A percentile compares a stretch with the other conserved stretches of the same genome.
These are phyloP conservation scores for Grammothele lineata DNA, from an alignment of 768 basidiomycete species.

Conservation along the genomic window DNA sequence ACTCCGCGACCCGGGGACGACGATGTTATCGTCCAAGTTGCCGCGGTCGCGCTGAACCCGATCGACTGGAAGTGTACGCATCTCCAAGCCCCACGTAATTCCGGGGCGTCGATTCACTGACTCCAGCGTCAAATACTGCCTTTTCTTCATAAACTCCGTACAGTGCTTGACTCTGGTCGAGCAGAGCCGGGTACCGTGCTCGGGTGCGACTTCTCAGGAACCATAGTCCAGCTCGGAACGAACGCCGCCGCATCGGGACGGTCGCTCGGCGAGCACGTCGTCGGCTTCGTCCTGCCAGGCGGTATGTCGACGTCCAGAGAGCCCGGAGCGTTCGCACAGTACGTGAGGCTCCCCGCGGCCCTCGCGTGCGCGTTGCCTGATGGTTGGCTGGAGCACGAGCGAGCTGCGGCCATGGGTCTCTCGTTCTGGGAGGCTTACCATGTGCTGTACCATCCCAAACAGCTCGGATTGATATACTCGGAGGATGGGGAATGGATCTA, in stretches of 20 bases:
- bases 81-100: no score
- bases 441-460: no score
- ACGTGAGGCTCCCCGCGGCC: slow-evolving; percentile 13
- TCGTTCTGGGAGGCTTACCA: no score
- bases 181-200: background rate
- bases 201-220: background rate
- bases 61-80: slow-evolving; percentile 15
- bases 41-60: slow-evolving; percentile 11
- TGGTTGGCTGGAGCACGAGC: slow-evolving; percentile 2
- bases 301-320: slow-evolving; percentile 13
- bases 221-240: slow-evolving; percentile 3
- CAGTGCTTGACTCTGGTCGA: background rate
- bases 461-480: background rate
- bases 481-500: slow-evolving; percentile 17
- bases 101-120: no score
- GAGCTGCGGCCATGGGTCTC: no score
- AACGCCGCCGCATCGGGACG: background rate
- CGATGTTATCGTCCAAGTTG: slow-evolving; percentile 9
- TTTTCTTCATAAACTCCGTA: no score
- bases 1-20: slow-evolving; percentile 3
- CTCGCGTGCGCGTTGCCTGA: slow-evolving; percentile 11
- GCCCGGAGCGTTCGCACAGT: slow-evolving; percentile 22
- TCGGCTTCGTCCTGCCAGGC: slow-evolving; percentile 23
- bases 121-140: no score
- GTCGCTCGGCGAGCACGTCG: slow-evolving; percentile 19